Conservation (phyloP, 768 basidiomycete genomes). For the Xanthoconium stramineum region DNA sequence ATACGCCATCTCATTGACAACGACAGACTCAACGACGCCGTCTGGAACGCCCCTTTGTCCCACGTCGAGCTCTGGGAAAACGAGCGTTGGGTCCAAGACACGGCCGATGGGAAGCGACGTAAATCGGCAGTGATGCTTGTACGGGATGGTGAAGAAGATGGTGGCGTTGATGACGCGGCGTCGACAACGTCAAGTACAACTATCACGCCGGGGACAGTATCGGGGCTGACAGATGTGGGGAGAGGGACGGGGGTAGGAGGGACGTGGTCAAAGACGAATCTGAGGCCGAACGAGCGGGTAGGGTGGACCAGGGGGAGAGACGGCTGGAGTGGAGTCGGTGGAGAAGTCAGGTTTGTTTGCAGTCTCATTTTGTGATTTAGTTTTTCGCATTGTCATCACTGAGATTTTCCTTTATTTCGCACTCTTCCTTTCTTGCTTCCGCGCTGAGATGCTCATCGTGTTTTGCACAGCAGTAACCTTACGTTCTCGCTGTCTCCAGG, state of each 20-base stretch:
- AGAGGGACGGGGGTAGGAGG: background rate
- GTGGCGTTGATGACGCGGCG: background rate
- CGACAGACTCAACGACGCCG: slow-evolving; percentile 58
- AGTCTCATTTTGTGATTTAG: background rate
- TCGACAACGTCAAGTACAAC: slow-evolving; percentile 4
- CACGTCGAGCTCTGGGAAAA: slow-evolving; percentile 82
- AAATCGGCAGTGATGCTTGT: slow-evolving; percentile 2
- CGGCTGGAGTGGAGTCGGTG: slow-evolving; percentile 13
- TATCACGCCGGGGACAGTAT: background rate
- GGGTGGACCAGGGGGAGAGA: slow-evolving; percentile 17
- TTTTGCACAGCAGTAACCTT: slow-evolving; percentile 64
- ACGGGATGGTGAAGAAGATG: slow-evolving; percentile 12
- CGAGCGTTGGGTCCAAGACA: slow-evolving; percentile 51
- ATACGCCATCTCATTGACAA: slow-evolving; percentile 51
- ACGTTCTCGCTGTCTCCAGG: slow-evolving; percentile 74
- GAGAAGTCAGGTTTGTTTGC: slow-evolving; percentile 2
- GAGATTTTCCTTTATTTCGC: too few relatives aligned
- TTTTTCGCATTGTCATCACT: too few relatives aligned
- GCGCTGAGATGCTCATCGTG: background rate
- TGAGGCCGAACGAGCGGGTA: slow-evolving; percentile 6
- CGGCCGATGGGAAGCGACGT: slow-evolving; percentile 1
- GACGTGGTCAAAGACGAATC: slow-evolving; percentile 13
- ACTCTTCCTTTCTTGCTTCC: background rate
- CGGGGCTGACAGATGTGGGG: background rate
- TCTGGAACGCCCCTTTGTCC: slow-evolving; percentile 62